phyloP scores from a whole-genome alignment of 441 rosid species.

The Eutrema salsugineum region DNA sequence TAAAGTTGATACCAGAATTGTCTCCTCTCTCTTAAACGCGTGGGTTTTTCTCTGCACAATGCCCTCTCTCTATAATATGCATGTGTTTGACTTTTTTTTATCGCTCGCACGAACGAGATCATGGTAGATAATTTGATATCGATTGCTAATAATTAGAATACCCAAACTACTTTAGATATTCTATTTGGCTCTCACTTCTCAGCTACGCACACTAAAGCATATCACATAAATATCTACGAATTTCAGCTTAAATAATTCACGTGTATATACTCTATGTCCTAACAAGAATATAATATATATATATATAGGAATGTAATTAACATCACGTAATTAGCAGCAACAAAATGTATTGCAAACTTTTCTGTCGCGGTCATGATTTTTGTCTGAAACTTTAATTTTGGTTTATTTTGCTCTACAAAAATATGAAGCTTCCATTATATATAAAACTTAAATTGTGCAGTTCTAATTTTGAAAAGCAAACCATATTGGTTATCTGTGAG shows the following conservation, averaged over 20 bases:
- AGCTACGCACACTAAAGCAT: neutral
- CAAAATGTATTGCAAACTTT: neutral
- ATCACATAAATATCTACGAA: neutral
- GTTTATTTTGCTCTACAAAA: neutral
- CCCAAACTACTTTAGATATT: neutral
- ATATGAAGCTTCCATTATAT: neutral
- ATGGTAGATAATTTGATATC: neutral
- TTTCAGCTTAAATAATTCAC: neutral
- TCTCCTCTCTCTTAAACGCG: slow-evolving; percentile 30
- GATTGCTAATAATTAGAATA: neutral
- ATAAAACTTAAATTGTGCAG: neutral
- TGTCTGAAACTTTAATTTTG: no score
- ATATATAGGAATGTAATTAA: no score
- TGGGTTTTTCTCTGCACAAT: slow-evolving; percentile 25
- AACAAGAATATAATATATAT: neutral
- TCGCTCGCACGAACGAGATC: slow-evolving; percentile 8
- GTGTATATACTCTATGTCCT: neutral
- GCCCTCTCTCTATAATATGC: neutral
- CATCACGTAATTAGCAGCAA: neutral
- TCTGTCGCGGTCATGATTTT: neutral
- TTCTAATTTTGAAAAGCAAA: no score
- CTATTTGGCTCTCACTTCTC: neutral
- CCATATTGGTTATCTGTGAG: no score
- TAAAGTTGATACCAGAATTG: slow-evolving; percentile 33
- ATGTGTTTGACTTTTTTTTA: slow-evolving; percentile 3